Percentiles rank a stretch among this genome's conserved stretches.
Evolutionary conservation across 1,284 basidiomycete genomes (phyloP).

Genomic region (Sporisorium graminicola): DNA sequence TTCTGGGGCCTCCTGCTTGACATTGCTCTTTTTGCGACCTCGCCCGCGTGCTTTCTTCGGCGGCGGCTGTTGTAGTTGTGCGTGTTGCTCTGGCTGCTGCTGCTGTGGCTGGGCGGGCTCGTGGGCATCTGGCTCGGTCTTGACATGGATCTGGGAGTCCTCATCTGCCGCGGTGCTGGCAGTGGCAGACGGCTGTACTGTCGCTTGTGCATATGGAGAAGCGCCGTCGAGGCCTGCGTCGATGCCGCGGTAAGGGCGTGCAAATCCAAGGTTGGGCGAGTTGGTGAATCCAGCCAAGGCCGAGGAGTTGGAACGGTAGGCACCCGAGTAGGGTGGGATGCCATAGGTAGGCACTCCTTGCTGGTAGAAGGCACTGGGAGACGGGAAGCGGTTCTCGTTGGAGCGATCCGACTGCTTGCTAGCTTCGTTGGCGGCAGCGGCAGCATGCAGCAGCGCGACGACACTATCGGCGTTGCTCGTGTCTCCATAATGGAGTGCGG

Average conservation of each 20-base stretch:
- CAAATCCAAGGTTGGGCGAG: conserved; percentile 49
- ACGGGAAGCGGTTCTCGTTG: conserved; percentile 58
- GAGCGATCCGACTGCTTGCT: conserved; percentile 44
- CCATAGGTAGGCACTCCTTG: conserved; percentile 54
- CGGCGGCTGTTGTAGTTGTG: conserved; percentile 7
- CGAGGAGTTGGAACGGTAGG: conserved; percentile 48
- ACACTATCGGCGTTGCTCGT: conserved; percentile 52
- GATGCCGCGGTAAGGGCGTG: conserved; percentile 43
- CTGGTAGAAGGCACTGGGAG: conserved; percentile 58
- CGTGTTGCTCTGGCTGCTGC: neutral
- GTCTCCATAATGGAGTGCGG: conserved; percentile 49
- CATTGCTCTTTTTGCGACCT: conserved; percentile 43
- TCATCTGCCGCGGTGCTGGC: conserved; percentile 26
- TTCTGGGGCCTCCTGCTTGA: conserved; percentile 22
- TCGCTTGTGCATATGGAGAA: conserved; percentile 38
- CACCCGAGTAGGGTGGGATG: conserved; percentile 50
- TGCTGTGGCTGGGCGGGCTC: conserved; percentile 13
- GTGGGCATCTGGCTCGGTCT: conserved; percentile 32
- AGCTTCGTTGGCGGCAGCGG: conserved; percentile 49
- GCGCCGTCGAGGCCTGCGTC: conserved; percentile 38
- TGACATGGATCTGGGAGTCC: conserved; percentile 26
- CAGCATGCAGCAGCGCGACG: conserved; percentile 48
- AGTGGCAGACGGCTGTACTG: conserved; percentile 40
- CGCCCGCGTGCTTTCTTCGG: conserved; percentile 39
- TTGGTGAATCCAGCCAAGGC: conserved; percentile 46